Evolutionary conservation across 768 basidiomycete genomes (phyloP).

Genomic region (Termitomyces sp.): DNA sequence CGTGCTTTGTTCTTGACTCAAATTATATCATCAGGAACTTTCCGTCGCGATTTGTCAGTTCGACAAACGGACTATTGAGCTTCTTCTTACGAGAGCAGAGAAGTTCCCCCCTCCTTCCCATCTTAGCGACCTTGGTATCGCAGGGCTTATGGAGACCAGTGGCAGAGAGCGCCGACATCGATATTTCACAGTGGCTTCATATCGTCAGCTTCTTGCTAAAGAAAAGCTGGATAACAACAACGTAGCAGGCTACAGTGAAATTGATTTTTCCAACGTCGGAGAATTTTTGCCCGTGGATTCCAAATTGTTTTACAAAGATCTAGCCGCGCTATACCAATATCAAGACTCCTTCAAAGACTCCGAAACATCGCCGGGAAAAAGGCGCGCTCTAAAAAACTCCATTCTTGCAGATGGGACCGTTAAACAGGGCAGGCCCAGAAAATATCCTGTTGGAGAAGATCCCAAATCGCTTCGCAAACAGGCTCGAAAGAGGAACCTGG

Average conservation of each 20-base stretch:
- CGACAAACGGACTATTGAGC: slow-evolving; percentile 78
- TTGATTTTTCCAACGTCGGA: slow-evolving; percentile 46
- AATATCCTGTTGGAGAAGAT: slow-evolving; percentile 20
- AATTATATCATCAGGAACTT: slow-evolving; percentile 44
- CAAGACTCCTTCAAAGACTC: slow-evolving; percentile 45
- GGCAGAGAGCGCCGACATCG: slow-evolving; percentile 85
- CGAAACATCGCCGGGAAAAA: slow-evolving; percentile 25
- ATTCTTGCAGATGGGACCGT: slow-evolving; percentile 42
- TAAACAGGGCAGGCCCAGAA: slow-evolving; percentile 58
- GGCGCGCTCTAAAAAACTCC: slow-evolving; percentile 35
- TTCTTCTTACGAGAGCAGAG: slow-evolving; percentile 67
- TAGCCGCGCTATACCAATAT: slow-evolving; percentile 33
- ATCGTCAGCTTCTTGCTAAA: slow-evolving; percentile 51
- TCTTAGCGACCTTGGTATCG: slow-evolving; percentile 64
- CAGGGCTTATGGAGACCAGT: slow-evolving; percentile 71
- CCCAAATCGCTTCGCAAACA: slow-evolving; percentile 12
- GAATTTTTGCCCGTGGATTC: slow-evolving; percentile 43
- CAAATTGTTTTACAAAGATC: slow-evolving; percentile 49
- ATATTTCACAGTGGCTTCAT: slow-evolving; percentile 73
- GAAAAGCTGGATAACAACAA: slow-evolving; percentile 58
- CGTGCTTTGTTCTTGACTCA: background rate
- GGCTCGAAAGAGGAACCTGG: slow-evolving; percentile 15
- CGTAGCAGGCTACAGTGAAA: slow-evolving; percentile 33
- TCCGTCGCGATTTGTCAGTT: slow-evolving; percentile 58
- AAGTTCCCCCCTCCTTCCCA: slow-evolving; percentile 62